A percentile compares a stretch with the other conserved stretches of the same genome.
Conservation (phyloP, 805 yeast species). For the Myxozyma neotropica region DNA sequence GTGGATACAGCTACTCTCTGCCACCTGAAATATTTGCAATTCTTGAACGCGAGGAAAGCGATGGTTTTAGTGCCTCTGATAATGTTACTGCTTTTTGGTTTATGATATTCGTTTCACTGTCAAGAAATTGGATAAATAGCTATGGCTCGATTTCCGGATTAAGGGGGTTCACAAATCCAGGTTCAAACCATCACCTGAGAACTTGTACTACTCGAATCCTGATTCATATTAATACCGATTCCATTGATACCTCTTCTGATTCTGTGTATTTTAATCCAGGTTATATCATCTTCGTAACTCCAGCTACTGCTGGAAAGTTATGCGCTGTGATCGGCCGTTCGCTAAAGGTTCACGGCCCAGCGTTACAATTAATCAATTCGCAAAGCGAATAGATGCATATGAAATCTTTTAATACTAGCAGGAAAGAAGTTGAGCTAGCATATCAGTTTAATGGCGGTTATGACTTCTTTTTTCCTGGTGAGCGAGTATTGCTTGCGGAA, state of each 20-base stretch:
- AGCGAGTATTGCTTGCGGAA: background rate
- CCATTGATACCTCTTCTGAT: background rate
- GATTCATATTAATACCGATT: background rate
- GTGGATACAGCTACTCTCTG: background rate
- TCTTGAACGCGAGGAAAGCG: background rate
- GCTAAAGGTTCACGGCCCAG: background rate
- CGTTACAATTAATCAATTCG: background rate
- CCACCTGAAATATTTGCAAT: background rate
- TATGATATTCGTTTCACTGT: background rate
- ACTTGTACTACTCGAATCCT: background rate
- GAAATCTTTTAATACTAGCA: background rate
- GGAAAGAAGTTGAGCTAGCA: background rate
- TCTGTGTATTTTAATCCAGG: background rate
- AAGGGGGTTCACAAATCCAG: background rate
- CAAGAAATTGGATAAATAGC: background rate
- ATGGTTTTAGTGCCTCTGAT: background rate
- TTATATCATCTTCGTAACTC: background rate
- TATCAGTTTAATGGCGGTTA: background rate
- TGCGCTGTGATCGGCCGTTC: background rate
- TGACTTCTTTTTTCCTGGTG: background rate
- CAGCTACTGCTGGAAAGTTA: background rate
- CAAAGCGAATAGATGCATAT: background rate
- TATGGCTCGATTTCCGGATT: background rate
- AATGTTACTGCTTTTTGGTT: background rate
- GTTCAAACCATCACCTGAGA: background rate